Evolutionary conservation across 2,329 filamentous ascomycete species (phyloP), one percentile per base, ranked within the genome.

Genomic region (Arthrobotrys pseudoclavata): DNA sequence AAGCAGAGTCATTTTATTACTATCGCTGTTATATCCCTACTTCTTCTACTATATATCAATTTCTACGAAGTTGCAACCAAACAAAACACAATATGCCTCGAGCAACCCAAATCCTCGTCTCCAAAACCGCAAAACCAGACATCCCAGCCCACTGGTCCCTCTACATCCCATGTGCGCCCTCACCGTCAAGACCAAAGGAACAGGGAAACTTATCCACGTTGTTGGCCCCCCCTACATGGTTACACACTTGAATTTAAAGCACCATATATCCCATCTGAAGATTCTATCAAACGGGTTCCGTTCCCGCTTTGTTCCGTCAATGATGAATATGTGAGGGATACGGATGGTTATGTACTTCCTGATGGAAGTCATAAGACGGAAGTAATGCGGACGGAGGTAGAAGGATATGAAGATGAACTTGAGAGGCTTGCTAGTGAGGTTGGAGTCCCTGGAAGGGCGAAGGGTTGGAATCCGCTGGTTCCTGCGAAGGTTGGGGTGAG

Each of bases 131-230:
- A 37, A 71, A 71, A 57, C 57, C 57, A 47, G 60, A 57, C n/a
- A 48, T 57, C 34, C 57, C 60, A 13, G 68, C 68, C 4, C 48
- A 70, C 48, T 64, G 68, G 60, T 71, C 60, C 48, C 68, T 71
- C 60, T 71, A 64, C 48, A 47, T 64, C n/a, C 68, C 67, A 10
- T 70, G 45, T 34, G 50, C 68, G 26, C 15, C 31, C n/a, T 48
- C 31, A 55, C 20, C 68, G 7, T 18, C 53, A 50, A 31, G 26
- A 9, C 24, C 53, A 31, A 62, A 45, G 31, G 40, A 34, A 64
- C 22, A 24, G 68, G 60, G 13, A 71, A 71, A 40, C 31, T 71
- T 26, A 71, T 64, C 57, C 68, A 71, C 37, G 57, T 71, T 26
- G 60, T 64, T 22, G 68, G 68, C 57, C 68, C 0, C 68, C 68